Percentiles rank a stretch among this genome's conserved stretches.
phyloP scores from a whole-genome alignment of 1,284 basidiomycete species.

The Puccinia sorghi region DNA sequence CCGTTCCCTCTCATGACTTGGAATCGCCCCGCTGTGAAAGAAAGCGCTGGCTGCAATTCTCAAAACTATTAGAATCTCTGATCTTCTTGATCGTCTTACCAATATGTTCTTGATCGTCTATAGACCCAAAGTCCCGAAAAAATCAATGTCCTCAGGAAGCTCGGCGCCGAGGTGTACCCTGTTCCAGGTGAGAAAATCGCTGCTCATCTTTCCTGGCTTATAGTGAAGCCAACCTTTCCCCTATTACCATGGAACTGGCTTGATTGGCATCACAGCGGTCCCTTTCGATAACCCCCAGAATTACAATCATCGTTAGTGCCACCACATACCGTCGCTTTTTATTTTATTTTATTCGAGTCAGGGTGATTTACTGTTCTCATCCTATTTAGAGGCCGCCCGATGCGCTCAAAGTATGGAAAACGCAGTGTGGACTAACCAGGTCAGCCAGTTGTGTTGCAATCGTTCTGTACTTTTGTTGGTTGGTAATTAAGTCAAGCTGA shows the following conservation, averaged over 20 bases:
- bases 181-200: constrained; percentile 53
- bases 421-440: constrained; percentile 96
- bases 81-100: background rate
- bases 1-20: too few species aligned
- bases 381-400: constrained; percentile 69
- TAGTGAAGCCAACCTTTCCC: background rate
- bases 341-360: background rate
- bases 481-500: background rate
- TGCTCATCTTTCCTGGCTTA: background rate
- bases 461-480: background rate
- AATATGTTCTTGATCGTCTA: background rate
- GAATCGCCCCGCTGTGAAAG: background rate
- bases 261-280: constrained; percentile 65
- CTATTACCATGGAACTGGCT: background rate
- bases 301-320: constrained; percentile 78
- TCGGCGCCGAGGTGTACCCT: constrained; percentile 58
- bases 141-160: constrained; percentile 58
- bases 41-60: background rate
- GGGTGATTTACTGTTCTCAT: background rate
- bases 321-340: background rate
- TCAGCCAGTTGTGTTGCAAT: background rate
- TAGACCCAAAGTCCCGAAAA: constrained; percentile 58
- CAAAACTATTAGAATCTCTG: too few species aligned
- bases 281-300: constrained; percentile 93
- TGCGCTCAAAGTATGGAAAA: constrained; percentile 81